phyloP scores from a whole-genome alignment of 441 rosid species.

The Manihot esculenta region DNA sequence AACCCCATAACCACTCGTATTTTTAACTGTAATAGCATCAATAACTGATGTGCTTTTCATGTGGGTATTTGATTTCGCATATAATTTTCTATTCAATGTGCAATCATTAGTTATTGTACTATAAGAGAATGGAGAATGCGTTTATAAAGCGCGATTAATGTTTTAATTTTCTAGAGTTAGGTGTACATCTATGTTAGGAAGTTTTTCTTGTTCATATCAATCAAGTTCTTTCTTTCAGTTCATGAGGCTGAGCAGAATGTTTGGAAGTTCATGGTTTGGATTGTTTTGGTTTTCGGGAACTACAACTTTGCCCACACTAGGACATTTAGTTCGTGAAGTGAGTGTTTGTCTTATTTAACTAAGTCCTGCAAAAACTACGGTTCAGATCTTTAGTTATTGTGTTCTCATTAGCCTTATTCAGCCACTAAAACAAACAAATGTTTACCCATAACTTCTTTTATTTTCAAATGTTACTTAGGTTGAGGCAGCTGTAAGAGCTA shows the following conservation, averaged over 20 bases:
- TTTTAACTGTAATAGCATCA: slow-evolving; percentile 7
- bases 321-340: neutral
- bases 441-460: neutral
- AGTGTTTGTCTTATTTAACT: slow-evolving; percentile 7
- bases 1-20: slow-evolving; percentile 17
- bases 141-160: neutral
- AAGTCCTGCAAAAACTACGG: neutral
- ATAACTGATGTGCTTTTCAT: neutral
- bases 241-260: neutral
- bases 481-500: slow-evolving; percentile 87
- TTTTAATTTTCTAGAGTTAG: neutral
- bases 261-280: slow-evolving; percentile 3
- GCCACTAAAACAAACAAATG: neutral
- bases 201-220: neutral
- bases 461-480: slow-evolving; percentile 48
- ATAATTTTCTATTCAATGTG: neutral
- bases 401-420: neutral
- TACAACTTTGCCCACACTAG: neutral
- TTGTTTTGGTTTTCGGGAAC: neutral
- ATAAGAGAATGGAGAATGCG: neutral
- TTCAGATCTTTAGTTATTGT: slow-evolving; percentile 1
- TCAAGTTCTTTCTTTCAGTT: neutral
- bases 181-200: neutral
- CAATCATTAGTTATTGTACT: neutral
- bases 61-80: neutral